Evolutionary conservation across 805 yeast genomes (phyloP).

Genomic region (Huiozyma naganishii): DNA sequence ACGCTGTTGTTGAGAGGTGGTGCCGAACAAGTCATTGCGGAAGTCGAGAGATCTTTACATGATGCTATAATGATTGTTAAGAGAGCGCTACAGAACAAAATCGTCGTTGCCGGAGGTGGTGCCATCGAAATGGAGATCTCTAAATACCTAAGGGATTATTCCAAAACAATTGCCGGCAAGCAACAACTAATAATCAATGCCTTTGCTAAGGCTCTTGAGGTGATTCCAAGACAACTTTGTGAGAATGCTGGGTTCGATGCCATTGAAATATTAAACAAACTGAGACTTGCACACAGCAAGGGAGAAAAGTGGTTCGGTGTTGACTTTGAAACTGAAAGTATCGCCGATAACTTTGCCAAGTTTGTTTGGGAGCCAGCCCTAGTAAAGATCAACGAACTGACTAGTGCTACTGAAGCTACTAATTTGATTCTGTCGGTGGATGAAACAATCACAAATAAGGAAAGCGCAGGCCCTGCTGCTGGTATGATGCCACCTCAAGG

Average conservation of each 20-base stretch:
- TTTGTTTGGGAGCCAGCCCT: conserved; percentile 98
- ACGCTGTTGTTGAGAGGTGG: conserved; percentile 93
- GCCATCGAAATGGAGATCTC: conserved; percentile 98
- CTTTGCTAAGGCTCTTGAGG: conserved; percentile 88
- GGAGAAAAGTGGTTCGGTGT: conserved; percentile 90
- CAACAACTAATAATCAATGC: conserved; percentile 89
- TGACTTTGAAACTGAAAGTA: conserved; percentile 74
- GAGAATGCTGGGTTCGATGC: conserved; percentile 99
- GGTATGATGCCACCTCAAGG: conserved; percentile 42
- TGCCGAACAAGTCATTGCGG: conserved; percentile 95
- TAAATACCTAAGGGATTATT: conserved; percentile 72
- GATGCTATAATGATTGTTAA: conserved; percentile 98
- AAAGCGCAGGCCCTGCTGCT: conserved; percentile 43
- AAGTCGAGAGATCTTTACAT: conserved; percentile 93
- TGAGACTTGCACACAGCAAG: conserved; percentile 89
- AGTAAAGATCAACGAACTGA: conserved; percentile 86
- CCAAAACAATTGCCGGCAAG: conserved; percentile 86
- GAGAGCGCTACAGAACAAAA: conserved; percentile 78
- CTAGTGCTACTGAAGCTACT: conserved; percentile 95
- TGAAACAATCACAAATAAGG: conserved; percentile 77
- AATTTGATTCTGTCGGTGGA: conserved; percentile 88
- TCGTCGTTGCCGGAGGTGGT: conserved; percentile 97
- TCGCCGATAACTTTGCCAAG: conserved; percentile 72
- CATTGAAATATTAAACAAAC: conserved; percentile 80
- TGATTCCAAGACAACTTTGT: conserved; percentile 93